Base-by-base conservation (phyloP, 2,329 filamentous ascomycete species). In the Alternaria alternata region DNA sequence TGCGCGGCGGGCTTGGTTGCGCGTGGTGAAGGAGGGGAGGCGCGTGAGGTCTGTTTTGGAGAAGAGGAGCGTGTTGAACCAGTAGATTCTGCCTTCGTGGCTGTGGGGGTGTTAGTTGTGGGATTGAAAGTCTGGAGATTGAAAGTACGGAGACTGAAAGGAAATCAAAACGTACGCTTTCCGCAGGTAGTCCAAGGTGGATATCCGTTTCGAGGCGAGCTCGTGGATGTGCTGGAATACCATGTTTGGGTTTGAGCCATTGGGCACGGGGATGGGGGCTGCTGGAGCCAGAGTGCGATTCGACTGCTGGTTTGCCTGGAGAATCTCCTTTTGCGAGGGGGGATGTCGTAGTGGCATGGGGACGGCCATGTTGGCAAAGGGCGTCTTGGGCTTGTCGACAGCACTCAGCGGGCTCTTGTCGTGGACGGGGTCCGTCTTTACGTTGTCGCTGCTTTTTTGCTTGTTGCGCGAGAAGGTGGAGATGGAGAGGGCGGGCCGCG, bases 51-150 rank as follows among this genome's bases (percentile, higher is more conserved):
- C 93, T 30, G 87, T 79, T 72, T 92, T 91, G 66, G 93, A 92
- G 80, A 97, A 97, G 74, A 96, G 91, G 62, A 97, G 88, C 0
- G 95, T 97, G 81, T 97, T 97, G 84, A 98, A 97, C 94, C 95
- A 98, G 82, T 96, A 98, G 42, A 97, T 89, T 59, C 93, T 89
- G 62, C 94, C 94, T 80, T 97, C 93, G 75, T 99, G 94, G 28
- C 93, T 96, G 75, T 52, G 7, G n/a, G 2, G 52, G 14, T 22
- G 22, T 22, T 22, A 22, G 22, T 22, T 22, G 22, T n/a, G n/a
- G n/a, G n/a, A n/a, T n/a, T n/a, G n/a, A n/a, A n/a, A n/a, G n/a
- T n/a, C n/a, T n/a, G n/a, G 22, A 1, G 22, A 22, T 22, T 22
- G 22, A 22, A 22, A 22, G 22, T 22, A 22, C 22, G 1, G 22